A percentile compares a stretch with the other conserved stretches of the same genome.
phyloP scores from a whole-genome alignment of 2,329 filamentous ascomycete species.

The Talaromyces amestolkiae region DNA sequence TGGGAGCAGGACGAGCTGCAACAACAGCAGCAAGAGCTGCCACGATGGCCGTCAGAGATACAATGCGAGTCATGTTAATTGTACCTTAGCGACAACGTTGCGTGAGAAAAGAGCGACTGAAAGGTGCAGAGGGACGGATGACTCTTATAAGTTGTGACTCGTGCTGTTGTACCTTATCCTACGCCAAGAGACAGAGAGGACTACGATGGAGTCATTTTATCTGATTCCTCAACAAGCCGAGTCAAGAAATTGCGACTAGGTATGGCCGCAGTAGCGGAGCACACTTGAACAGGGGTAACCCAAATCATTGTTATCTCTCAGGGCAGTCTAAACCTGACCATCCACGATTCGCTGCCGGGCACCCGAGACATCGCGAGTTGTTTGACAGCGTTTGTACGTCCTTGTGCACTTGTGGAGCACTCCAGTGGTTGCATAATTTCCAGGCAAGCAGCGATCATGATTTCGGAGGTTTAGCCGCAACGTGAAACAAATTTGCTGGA shows the following conservation, averaged over 20 bases:
- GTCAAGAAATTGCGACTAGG: not conserved
- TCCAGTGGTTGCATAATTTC: not conserved
- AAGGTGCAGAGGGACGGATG: not conserved
- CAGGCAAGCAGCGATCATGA: not conserved
- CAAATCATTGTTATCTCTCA: not conserved
- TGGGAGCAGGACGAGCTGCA: slow-evolving; percentile 16
- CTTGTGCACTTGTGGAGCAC: not conserved
- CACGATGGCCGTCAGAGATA: slow-evolving; percentile 14
- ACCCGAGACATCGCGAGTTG: not conserved
- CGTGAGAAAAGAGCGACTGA: not conserved
- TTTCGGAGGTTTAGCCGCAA: not conserved
- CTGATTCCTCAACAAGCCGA: not conserved
- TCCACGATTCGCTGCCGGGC: not conserved
- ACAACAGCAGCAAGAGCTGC: slow-evolving; percentile 13
- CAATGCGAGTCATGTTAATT: slow-evolving; percentile 7
- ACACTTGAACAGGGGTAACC: not conserved
- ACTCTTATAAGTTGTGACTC: not conserved
- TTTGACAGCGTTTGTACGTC: not conserved
- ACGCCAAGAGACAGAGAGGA: not conserved
- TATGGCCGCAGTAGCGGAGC: not conserved
- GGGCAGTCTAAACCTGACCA: not conserved
- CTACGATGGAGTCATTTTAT: not conserved
- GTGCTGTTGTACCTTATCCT: not conserved
- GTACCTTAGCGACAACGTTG: not conserved
- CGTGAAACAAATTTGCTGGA: not conserved